These are phyloP conservation scores for Cynara cardunculus DNA, from an alignment of 129 eudicot species.

Conservation along the genomic window DNA sequence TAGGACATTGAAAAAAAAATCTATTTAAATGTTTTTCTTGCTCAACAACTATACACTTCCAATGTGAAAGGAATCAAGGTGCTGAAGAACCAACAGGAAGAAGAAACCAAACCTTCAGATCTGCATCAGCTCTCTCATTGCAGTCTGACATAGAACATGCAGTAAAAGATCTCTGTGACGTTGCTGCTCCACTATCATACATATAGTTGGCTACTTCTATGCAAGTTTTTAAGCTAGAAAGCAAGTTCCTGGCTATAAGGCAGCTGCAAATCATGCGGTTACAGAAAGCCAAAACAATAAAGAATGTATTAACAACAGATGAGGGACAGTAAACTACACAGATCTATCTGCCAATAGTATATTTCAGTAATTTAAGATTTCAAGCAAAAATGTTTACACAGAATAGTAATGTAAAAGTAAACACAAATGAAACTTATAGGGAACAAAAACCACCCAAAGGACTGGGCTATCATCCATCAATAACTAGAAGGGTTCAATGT, in stretches of 20 bases:
- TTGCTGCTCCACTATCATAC: constrained; percentile 56
- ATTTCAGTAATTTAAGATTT: neutral
- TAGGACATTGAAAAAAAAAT: constrained; percentile 3
- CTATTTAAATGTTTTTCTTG: neutral
- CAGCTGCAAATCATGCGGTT: constrained; percentile 59
- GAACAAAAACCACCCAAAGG: neutral
- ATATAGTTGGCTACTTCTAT: constrained; percentile 72
- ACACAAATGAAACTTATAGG: neutral
- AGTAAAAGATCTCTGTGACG: constrained; percentile 34
- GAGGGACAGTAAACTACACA: neutral
- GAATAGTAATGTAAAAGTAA: neutral
- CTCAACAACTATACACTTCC: neutral
- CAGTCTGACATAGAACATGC: constrained; percentile 45
- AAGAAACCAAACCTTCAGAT: constrained; percentile 44
- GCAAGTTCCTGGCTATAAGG: constrained; percentile 83
- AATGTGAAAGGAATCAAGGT: neutral
- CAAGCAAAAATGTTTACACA: neutral
- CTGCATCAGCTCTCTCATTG: constrained; percentile 45
- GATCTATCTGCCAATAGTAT: neutral
- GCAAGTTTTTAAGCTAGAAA: constrained; percentile 90
- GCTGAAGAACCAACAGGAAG: neutral
- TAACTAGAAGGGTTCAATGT: neutral
- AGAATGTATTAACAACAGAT: neutral
- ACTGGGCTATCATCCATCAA: neutral
- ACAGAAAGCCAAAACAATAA: constrained; percentile 18